These are phyloP conservation scores for Chalciporus pseudorubinellus DNA, from an alignment of 768 basidiomycete species.

Conservation along the genomic window DNA sequence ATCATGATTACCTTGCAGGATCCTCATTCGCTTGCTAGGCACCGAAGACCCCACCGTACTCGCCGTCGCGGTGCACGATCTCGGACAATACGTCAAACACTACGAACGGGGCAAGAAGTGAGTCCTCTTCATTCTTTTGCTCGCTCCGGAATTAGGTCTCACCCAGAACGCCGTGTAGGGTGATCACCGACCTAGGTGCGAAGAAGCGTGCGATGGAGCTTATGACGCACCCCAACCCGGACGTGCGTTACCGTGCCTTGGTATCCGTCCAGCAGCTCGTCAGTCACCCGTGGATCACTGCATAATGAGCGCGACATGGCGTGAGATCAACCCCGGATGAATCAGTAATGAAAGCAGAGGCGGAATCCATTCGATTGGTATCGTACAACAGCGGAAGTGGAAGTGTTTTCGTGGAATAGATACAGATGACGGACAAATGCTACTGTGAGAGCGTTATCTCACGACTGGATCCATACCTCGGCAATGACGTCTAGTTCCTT, in stretches of 20 bases:
- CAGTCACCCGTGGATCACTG: slow-evolving; percentile 80
- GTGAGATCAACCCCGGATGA: no score
- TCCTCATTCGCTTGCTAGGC: slow-evolving; percentile 67
- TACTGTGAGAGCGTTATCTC: slow-evolving; percentile 10
- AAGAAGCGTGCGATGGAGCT: slow-evolving; percentile 89
- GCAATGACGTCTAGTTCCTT: slow-evolving; percentile 72
- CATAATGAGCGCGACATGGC: slow-evolving; percentile 8
- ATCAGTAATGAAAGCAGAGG: background rate
- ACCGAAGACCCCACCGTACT: slow-evolving; percentile 72
- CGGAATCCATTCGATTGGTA: background rate
- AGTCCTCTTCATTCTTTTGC: slow-evolving; percentile 19
- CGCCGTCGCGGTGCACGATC: slow-evolving; percentile 89
- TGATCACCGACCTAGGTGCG: slow-evolving; percentile 79
- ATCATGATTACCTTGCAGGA: slow-evolving; percentile 47
- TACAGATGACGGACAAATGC: background rate
- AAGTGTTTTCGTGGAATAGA: slow-evolving; percentile 9
- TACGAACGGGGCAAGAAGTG: slow-evolving; percentile 92
- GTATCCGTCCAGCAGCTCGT: slow-evolving; percentile 89
- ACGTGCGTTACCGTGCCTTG: slow-evolving; percentile 91
- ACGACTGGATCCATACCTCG: slow-evolving; percentile 63
- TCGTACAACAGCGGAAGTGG: background rate
- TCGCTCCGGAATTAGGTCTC: background rate
- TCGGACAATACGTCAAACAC: slow-evolving; percentile 92
- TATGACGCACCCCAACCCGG: slow-evolving; percentile 83
- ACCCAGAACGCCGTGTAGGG: slow-evolving; percentile 40